phyloP scores from a whole-genome alignment of 176 grass and related monocot species.

The Rhynchospora breviuscula region DNA sequence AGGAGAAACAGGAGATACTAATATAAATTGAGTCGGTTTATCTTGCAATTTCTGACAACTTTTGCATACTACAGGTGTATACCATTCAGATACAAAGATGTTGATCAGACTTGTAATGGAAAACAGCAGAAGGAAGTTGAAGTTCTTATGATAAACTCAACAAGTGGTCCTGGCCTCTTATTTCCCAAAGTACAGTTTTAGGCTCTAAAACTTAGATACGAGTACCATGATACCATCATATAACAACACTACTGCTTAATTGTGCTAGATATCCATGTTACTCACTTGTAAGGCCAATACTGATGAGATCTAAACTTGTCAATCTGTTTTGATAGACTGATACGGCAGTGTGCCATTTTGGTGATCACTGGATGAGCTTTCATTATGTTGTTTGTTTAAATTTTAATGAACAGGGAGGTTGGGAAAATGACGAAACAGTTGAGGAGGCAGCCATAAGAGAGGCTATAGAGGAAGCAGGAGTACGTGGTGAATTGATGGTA shows the following conservation, averaged over 20 bases:
- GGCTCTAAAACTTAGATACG: background rate
- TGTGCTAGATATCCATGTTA: background rate
- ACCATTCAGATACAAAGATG: constrained; percentile 70
- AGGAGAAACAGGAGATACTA: background rate
- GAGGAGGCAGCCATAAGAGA: constrained; percentile 84
- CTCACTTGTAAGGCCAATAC: background rate
- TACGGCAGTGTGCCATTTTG: background rate
- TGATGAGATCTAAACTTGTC: background rate
- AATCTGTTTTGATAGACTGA: background rate
- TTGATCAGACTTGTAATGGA: constrained; percentile 10
- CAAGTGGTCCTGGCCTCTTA: constrained; percentile 75
- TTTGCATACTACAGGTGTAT: constrained; percentile 55
- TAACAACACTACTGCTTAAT: background rate
- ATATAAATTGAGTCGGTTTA: background rate
- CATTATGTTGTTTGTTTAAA: background rate
- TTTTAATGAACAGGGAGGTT: constrained; percentile 63
- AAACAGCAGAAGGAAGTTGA: constrained; percentile 48
- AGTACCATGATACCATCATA: background rate
- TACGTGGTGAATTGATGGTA: constrained; percentile 88
- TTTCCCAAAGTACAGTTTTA: constrained; percentile 75
- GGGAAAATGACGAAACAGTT: constrained; percentile 99
- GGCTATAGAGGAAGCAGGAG: constrained; percentile 96
- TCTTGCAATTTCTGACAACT: background rate
- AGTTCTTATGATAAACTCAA: constrained; percentile 98
- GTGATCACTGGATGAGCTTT: background rate